Percentiles rank a stretch among this genome's conserved stretches.
phyloP scores from a whole-genome alignment of 176 grass and related monocot species.

The Olyra latifolia region DNA sequence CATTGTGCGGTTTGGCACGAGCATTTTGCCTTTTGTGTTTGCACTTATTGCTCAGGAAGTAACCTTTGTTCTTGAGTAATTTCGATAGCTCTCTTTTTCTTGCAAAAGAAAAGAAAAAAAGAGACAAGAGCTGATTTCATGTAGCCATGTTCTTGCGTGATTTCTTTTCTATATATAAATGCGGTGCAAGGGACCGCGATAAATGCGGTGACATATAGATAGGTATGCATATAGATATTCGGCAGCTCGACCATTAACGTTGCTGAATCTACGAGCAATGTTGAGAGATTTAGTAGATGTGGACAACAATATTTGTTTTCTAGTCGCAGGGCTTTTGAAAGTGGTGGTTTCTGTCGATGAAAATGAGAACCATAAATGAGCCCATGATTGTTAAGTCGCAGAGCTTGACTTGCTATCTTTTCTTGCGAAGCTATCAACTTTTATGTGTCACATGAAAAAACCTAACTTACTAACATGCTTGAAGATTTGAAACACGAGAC shows the following conservation, averaged over 20 bases:
- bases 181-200: neutral
- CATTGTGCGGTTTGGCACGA: too few relatives aligned
- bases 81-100: too few relatives aligned
- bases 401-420: neutral
- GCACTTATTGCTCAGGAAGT: too few relatives aligned
- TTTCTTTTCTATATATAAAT: too few relatives aligned
- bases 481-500: neutral
- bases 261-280: neutral
- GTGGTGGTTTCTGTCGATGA: neutral
- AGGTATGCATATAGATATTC: neutral
- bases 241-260: neutral
- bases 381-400: neutral
- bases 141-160: too few relatives aligned
- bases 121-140: too few relatives aligned
- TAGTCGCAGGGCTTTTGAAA: neutral
- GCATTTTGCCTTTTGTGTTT: too few relatives aligned
- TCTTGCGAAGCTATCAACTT: neutral
- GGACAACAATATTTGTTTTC: neutral
- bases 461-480: neutral
- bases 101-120: too few relatives aligned
- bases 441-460: neutral
- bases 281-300: neutral
- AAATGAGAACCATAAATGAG: neutral
- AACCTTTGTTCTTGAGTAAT: too few relatives aligned
- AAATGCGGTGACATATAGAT: neutral